Evolutionary conservation across 202 grass and related monocot genomes (phyloP), one percentile per base, ranked within the genome.

Genomic region (Zizania palustris): DNA sequence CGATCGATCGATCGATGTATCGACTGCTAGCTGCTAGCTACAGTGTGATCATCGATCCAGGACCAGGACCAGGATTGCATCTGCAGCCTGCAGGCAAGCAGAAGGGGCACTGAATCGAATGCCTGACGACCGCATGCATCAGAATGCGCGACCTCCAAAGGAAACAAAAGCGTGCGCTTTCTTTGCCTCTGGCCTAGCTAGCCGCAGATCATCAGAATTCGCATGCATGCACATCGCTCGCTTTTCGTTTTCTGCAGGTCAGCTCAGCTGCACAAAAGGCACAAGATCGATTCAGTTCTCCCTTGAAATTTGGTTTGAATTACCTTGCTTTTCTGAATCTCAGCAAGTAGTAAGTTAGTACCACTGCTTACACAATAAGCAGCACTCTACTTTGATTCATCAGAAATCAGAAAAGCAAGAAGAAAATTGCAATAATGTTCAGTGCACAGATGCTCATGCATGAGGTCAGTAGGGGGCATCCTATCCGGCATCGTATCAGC

Each of bases 71-170:
- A 56, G 70, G 53, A 82, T 68, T 63, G 71, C 28, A 28, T 28
- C 28, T 28, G 28, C 45, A 85, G 78, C n/a, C n/a, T 68, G 83
- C 45, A 85, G 78, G 70, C 74, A 56, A 53, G 58, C 18, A 45
- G 18, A 5, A 43, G 22, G 44, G 65, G 76, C 86, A 84, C 86
- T 88, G 76, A 88, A 72, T 88, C 77, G 81, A 66, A 88, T 84
- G 86, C 76, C 18, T 76, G 72, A 54, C 37, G 10, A 55, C 63
- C 28, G 28, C 28, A 28, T 28, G 28, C 68, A 64, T 77, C 73
- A 63, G 73, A 69, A 68, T 79, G 21, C 72, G 16, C 62, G 43
- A 36, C 28, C 5, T 48, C 14, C 53, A 58, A 83, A 82, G 79
- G 69, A 63, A 60, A 66, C 7, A 58, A 82, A 82, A 67, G 45